Evolutionary conservation across 352 stramenopile species (phyloP).

Genomic region (Phytophthora syringae): DNA sequence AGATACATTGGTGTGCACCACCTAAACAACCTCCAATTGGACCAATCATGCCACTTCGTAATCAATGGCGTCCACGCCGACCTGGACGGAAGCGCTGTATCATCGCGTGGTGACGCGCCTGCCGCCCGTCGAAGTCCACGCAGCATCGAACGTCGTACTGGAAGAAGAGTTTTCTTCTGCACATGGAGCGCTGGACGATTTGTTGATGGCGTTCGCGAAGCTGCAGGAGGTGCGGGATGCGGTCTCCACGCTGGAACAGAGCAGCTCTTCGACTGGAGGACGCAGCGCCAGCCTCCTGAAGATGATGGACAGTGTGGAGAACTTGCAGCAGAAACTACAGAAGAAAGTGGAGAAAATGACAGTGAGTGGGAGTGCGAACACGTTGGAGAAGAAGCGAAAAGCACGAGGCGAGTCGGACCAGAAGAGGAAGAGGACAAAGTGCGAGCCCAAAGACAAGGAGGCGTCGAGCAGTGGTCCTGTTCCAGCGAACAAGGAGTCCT

Average conservation of each 20-base stretch:
- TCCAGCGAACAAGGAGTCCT: neutral
- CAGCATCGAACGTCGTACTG: slow-evolving; percentile 9
- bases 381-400: neutral
- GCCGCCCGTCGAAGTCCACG: neutral
- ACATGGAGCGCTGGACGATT: neutral
- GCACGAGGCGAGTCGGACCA: neutral
- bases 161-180: slow-evolving; percentile 4
- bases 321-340: neutral
- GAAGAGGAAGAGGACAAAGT: neutral
- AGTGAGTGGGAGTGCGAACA: neutral
- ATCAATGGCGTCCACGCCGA: neutral
- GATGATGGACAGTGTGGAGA: neutral
- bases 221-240: slow-evolving; percentile 20
- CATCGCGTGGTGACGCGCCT: slow-evolving; percentile 13
- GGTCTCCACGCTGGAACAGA: slow-evolving; percentile 17
- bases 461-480: neutral
- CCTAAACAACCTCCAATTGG: no score
- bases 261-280: neutral
- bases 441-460: neutral
- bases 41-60: no score
- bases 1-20: no score
- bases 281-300: slow-evolving; percentile 2
- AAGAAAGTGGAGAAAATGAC: neutral
- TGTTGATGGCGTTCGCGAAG: slow-evolving; percentile 9
- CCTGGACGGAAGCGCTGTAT: slow-evolving; percentile 2